phyloP scores from a whole-genome alignment of 331 rosid genomes.

The Pyracantha coccinea region DNA sequence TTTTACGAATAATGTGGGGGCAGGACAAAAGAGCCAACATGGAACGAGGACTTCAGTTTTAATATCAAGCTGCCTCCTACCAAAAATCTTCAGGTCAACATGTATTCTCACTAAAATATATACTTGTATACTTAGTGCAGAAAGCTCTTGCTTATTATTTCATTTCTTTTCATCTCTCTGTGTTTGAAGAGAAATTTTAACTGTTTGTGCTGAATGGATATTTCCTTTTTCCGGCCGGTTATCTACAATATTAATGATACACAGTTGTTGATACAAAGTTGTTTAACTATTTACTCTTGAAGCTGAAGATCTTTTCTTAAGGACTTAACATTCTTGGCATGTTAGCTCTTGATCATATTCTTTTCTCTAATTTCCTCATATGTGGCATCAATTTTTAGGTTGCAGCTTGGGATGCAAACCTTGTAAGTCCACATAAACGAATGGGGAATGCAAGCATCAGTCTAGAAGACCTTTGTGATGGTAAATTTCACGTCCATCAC shows the following conservation, averaged over 20 bases:
- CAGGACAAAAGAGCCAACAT: conserved; percentile 80
- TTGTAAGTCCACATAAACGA: conserved; percentile 92
- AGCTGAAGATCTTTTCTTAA: not conserved
- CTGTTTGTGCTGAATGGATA: conserved; percentile 1
- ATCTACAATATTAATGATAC: not conserved
- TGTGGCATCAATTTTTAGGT: conserved; percentile 39
- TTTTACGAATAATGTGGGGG: conserved; percentile 14
- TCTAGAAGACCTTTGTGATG: conserved; percentile 78
- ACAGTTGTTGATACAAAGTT: not conserved
- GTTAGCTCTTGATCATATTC: not conserved
- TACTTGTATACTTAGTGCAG: not conserved
- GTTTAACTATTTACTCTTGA: not conserved
- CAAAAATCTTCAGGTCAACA: conserved; percentile 64
- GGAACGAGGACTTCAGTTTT: conserved; percentile 84
- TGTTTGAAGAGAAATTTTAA: not conserved
- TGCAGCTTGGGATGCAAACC: conserved; percentile 99
- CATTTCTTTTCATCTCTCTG: not conserved
- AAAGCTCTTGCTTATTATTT: conserved; percentile 8
- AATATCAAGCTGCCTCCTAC: conserved; percentile 55
- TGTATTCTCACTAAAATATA: conserved; percentile 6
- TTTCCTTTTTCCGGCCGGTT: not conserved
- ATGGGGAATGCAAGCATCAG: conserved; percentile 81
- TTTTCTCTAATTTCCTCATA: conserved; percentile 19
- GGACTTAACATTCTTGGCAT: not conserved
- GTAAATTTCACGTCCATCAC: conserved; percentile 34